Conservation (phyloP, 2,329 filamentous ascomycete genomes). For the Emergomyces orientalis region DNA sequence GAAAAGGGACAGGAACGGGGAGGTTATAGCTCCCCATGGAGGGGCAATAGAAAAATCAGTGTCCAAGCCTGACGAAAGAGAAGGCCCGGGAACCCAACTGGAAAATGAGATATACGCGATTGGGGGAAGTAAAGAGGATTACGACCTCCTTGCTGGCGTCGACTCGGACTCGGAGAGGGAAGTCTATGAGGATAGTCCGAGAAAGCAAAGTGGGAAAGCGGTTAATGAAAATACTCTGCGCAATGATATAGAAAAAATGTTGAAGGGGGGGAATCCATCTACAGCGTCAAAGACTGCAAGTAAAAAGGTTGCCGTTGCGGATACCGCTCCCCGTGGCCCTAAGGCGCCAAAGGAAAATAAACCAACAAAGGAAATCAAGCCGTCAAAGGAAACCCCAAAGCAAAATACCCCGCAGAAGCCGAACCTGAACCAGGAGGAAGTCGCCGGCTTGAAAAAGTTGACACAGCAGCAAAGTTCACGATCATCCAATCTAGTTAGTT, state of each 20-base stretch:
- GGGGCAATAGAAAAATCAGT: conserved; percentile 21
- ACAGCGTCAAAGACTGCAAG: background rate
- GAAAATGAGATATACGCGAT: conserved; percentile 38
- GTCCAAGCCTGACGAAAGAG: conserved; percentile 12
- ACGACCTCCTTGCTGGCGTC: conserved; percentile 37
- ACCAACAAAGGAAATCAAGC: conserved; percentile 3
- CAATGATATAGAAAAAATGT: conserved; percentile 28
- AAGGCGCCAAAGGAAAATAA: background rate
- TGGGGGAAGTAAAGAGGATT: conserved; percentile 43
- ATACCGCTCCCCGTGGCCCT: background rate
- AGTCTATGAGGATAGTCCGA: conserved; percentile 17
- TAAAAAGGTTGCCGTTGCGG: background rate
- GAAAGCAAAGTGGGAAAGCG: conserved; percentile 17
- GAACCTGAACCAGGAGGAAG: conserved; percentile 26
- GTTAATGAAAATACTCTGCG: conserved; percentile 25
- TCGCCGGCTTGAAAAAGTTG: conserved; percentile 6
- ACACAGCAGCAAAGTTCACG: background rate
- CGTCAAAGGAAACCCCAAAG: conserved; percentile 3
- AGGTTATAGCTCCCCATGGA: conserved; percentile 32
- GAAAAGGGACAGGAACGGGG: conserved; percentile 40
- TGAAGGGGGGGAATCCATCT: conserved; percentile 25
- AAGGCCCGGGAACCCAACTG: conserved; percentile 26
- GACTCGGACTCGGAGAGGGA: conserved; percentile 42
- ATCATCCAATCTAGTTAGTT: conserved; percentile 26
- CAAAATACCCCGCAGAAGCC: conserved; percentile 17